Base-by-base conservation (phyloP, 305 asterid species). In the Rubia peregrina region DNA sequence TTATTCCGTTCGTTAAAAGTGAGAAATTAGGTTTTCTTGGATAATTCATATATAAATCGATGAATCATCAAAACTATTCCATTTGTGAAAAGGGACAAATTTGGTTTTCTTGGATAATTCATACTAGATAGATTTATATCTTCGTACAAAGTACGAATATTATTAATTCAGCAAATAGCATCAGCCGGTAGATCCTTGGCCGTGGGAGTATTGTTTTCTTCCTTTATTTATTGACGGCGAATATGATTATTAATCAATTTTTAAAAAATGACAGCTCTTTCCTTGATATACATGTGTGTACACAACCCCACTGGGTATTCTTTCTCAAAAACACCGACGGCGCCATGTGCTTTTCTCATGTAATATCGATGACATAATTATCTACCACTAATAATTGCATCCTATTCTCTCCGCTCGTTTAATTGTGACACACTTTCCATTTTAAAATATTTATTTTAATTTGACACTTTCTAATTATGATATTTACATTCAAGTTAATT, bases 11-110 rank as follows among this genome's bases (percentile, higher is more conserved):
- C 3, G 11, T 42, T 40, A 26, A 67, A 73, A 14, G 21, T 70
- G 66, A 56, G 61, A 66, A 66, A 41, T 14, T 42, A 8, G 0
- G 24, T 14, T 66, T 65, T 66, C 67, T 67, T 56, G 71, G 72
- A 56, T 41, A 49, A 38, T 65, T 73, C 63, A 66, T 56, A n/a
- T n/a, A n/a, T n/a, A n/a, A n/a, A n/a, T n/a, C n/a, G 67, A 55
- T 41, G 48, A 46, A 66, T 66, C 76, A 43, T 36, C 61, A 4
- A 26, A n/a, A 55, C 2, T 21, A 65, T 41, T 66, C 71, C 4
- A 16, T 24, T 43, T 2, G 9, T 41, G 46, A 24, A 66, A 73
- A 13, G 19, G 55, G 65, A 55, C 66, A 65, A 65, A 41, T 13
- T 41, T 4, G 1, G 21, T 13, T 66, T 65, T 65, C 67, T 66